Evolutionary conservation across 345 rosid species (phyloP).

Genomic region (Leavenworthia alabamica): DNA sequence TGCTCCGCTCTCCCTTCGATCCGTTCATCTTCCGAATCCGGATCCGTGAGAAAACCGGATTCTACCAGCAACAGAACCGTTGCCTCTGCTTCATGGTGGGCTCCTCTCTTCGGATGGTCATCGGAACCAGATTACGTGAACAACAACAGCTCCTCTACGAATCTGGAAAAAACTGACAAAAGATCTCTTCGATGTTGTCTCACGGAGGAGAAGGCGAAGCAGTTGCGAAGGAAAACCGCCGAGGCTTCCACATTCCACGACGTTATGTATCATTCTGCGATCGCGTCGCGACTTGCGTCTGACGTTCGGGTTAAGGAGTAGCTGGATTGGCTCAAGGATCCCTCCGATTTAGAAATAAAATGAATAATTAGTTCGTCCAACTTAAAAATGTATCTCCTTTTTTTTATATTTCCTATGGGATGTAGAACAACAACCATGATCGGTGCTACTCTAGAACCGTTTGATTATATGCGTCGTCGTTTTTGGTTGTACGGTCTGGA

Average conservation of each 20-base stretch:
- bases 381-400: not conserved
- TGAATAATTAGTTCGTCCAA: not conserved
- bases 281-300: conserved; percentile 67
- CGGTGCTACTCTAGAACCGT: conserved; percentile 2
- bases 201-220: conserved; percentile 69
- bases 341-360: not conserved
- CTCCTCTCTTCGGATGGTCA: conserved; percentile 59
- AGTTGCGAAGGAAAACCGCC: conserved; percentile 45
- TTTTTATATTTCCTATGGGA: not conserved
- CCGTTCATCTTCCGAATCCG: conserved; percentile 35
- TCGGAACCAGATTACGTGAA: conserved; percentile 58
- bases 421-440: not conserved
- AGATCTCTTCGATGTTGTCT: conserved; percentile 41
- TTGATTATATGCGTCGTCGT: not conserved
- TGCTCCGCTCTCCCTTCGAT: conserved; percentile 37
- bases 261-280: conserved; percentile 68
- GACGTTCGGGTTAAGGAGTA: conserved; percentile 33
- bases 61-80: conserved; percentile 11
- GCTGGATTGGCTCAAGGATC: not conserved
- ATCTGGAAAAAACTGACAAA: conserved; percentile 2
- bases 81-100: conserved; percentile 48
- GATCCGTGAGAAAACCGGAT: conserved; percentile 19
- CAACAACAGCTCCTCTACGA: not conserved
- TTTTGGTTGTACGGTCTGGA: conserved; percentile 14
- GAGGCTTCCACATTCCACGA: conserved; percentile 55